Base-by-base conservation (phyloP, 257 asterid species). In the Schizonepeta tenuifolia region DNA sequence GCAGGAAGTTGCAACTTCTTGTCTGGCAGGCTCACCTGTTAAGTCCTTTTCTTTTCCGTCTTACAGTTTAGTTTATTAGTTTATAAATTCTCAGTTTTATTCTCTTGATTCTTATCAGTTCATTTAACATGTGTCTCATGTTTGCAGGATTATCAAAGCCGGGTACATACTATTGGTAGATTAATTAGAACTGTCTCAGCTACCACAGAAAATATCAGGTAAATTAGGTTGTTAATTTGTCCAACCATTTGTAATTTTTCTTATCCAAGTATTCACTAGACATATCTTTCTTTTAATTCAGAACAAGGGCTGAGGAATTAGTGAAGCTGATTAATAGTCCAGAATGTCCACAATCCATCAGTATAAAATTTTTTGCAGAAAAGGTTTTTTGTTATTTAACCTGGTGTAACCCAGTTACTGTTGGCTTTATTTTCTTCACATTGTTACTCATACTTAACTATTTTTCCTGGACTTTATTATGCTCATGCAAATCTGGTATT, bases 281-380 rank as follows among this genome's bases (percentile, higher is more conserved):
- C 31, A 17, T 65, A 31, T 18, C 77, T 76, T 80, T 44, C 54
- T 41, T 63, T 38, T 74, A 47, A 26, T 75, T 58, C 87, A 91
- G 98, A 41, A 85, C 78, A 55, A 91, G 67, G 79, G 86, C 92
- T 43, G 80, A 69, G 13, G 93, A 80, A 47, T 82, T 94, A 61
- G 38, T 76, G 61, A 71, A 69, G 75, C 74, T 88, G 65, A 82
- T 90, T 7, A 77, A 61, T 72, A 72, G 76, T 66, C 76, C 95
- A 43, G 77, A 79, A 75, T 79, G 75, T 79, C 98, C 98, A 6
- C 92, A 83, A 51, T 83, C 89, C 65, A 79, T 86, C 78, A 80
- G 93, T 81, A 83, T 91, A 78, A 79, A 72, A 70, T 77, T 78
- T 60, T 90, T 94, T 72, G 95, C 91, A 1, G 86, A 94, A 75